Conservation (phyloP, 73 alveolate genomes). For the Tetrahymena thermophila region DNA sequence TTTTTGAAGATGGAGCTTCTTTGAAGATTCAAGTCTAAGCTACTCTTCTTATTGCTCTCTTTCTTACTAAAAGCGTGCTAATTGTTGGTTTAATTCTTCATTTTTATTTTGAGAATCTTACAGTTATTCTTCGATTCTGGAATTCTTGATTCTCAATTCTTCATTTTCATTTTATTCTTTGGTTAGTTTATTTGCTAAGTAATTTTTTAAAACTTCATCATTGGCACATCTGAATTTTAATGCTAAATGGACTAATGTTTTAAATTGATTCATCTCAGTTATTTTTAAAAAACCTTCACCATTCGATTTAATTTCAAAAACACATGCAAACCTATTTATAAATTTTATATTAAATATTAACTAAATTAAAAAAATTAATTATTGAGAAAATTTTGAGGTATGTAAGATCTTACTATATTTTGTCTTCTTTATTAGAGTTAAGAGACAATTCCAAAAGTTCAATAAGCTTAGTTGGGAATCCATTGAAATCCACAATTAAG, state of each 20-base stretch:
- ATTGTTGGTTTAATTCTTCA: constrained; percentile 8
- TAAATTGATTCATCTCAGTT: constrained; percentile 38
- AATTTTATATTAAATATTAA: neutral
- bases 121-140: constrained; percentile 6
- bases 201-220: constrained; percentile 27
- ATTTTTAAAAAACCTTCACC: constrained; percentile 23
- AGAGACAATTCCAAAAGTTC: constrained; percentile 25
- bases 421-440: constrained; percentile 26
- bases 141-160: constrained; percentile 9
- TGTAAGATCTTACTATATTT: neutral
- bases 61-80: neutral
- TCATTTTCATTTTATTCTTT: constrained; percentile 8
- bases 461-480: constrained; percentile 36
- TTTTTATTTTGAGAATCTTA: constrained; percentile 23
- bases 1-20: constrained; percentile 5
- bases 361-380: neutral
- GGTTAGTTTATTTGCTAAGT: constrained; percentile 8
- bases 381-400: no score
- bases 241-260: constrained; percentile 31
- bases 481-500: constrained; percentile 32
- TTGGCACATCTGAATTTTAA: constrained; percentile 36
- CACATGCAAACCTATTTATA: constrained; percentile 12
- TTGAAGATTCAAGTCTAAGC: neutral
- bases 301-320: constrained; percentile 17
- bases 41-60: neutral